Conservation (phyloP, 129 eudicot species). For the Lactuca saligna region DNA sequence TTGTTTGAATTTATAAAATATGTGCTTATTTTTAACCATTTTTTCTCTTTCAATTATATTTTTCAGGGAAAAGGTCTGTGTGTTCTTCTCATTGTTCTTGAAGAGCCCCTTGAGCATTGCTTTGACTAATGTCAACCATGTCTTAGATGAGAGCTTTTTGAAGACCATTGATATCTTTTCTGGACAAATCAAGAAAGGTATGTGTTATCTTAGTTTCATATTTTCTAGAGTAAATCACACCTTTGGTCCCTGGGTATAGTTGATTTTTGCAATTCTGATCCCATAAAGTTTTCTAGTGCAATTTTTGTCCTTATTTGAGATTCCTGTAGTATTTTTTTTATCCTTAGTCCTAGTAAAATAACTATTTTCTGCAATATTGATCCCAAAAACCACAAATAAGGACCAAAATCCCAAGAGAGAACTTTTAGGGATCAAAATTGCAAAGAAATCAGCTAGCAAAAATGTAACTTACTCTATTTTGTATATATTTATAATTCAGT, state of each 20-base stretch:
- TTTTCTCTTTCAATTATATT: background rate
- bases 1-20: background rate
- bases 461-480: background rate
- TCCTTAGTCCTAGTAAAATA: no score
- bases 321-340: no score
- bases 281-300: background rate
- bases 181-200: slow-evolving; percentile 52
- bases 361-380: background rate
- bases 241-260: background rate
- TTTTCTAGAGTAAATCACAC: background rate
- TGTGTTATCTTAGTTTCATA: slow-evolving; percentile 8
- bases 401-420: background rate
- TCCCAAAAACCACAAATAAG: background rate
- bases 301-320: background rate
- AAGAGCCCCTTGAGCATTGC: slow-evolving; percentile 42
- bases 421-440: no score
- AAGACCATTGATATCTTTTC: slow-evolving; percentile 40
- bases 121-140: slow-evolving; percentile 22
- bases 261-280: background rate
- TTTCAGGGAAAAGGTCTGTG: slow-evolving; percentile 80
- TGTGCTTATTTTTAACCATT: slow-evolving; percentile 3
- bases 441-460: no score
- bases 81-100: slow-evolving; percentile 57
- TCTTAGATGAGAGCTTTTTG: slow-evolving; percentile 19
- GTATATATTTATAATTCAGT: background rate